These are phyloP conservation scores for Gracilaria gracilis DNA, from an alignment of 23 red algal genomes.

Conservation along the genomic window DNA sequence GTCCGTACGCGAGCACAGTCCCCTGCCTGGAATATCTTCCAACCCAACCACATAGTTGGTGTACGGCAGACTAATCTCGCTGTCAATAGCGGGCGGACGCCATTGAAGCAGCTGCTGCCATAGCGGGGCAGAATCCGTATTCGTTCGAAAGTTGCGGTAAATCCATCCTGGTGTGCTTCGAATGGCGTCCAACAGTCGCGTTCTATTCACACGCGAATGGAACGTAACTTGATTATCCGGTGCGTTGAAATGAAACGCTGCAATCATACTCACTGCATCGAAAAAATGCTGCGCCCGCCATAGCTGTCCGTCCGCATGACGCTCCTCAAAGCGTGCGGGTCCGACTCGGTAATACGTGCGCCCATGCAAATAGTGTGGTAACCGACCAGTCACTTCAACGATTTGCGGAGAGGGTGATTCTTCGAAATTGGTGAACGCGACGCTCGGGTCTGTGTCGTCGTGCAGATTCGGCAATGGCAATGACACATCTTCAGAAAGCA, in stretches of 20 bases:
- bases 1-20: conserved; percentile 38
- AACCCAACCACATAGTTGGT: not conserved
- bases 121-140: not conserved
- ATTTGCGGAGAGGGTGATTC: too few relatives aligned
- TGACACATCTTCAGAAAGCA: too few relatives aligned
- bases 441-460: not conserved
- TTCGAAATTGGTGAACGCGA: not conserved
- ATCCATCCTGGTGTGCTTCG: not conserved
- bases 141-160: conserved; percentile 13
- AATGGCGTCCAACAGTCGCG: not conserved
- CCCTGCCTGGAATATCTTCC: conserved; percentile 32
- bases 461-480: too few relatives aligned
- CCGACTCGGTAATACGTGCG: not conserved
- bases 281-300: conserved; percentile 4
- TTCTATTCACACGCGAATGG: not conserved
- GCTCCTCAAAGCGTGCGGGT: not conserved
- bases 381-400: not conserved
- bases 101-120: too few relatives aligned
- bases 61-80: too few relatives aligned
- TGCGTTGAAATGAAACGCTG: too few relatives aligned
- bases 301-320: not conserved
- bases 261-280: not conserved
- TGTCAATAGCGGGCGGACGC: too few relatives aligned
- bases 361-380: not conserved
- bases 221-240: too few relatives aligned